These are phyloP conservation scores for Crotalaria pallida DNA, from an alignment of 306 rosid species.

Conservation along the genomic window DNA sequence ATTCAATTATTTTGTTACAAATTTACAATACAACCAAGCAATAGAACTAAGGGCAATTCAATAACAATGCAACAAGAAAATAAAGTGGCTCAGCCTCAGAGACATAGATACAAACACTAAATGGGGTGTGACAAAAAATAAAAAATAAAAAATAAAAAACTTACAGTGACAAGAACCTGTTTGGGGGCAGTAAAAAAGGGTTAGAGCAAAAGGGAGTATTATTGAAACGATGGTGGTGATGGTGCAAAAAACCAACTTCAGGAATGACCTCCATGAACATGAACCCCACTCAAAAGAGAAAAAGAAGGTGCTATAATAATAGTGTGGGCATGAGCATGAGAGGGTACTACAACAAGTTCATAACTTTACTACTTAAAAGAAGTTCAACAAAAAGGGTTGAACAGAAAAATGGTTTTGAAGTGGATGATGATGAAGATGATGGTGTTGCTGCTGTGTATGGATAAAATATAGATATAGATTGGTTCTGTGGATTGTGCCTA, in stretches of 20 bases:
- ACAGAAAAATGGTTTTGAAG: neutral
- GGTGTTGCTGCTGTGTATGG: neutral
- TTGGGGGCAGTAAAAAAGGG: conserved; percentile 32
- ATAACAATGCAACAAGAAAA: neutral
- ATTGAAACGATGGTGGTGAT: conserved; percentile 26
- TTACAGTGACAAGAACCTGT: conserved; percentile 48
- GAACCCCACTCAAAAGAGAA: conserved; percentile 12
- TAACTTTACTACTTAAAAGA: conserved; percentile 22
- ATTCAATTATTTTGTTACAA: neutral
- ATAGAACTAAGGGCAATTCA: conserved; percentile 14
- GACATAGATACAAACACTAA: neutral
- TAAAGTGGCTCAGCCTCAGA: neutral
- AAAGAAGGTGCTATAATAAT: conserved; percentile 14
- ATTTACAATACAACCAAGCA: neutral
- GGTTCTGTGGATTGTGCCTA: too few relatives aligned
- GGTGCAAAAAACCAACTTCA: conserved; percentile 39
- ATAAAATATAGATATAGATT: neutral
- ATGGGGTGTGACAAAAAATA: neutral
- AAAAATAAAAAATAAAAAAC: neutral
- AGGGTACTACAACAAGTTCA: conserved; percentile 20
- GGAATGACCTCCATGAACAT: conserved; percentile 47
- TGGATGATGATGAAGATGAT: neutral
- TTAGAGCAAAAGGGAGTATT: conserved; percentile 13
- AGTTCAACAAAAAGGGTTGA: conserved; percentile 2
- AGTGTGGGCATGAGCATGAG: conserved; percentile 19